Percentiles rank a stretch among this genome's conserved stretches.
These are phyloP conservation scores for Dothideomycetes sp. DNA, from an alignment of 2,329 filamentous ascomycete species.

Conservation along the genomic window DNA sequence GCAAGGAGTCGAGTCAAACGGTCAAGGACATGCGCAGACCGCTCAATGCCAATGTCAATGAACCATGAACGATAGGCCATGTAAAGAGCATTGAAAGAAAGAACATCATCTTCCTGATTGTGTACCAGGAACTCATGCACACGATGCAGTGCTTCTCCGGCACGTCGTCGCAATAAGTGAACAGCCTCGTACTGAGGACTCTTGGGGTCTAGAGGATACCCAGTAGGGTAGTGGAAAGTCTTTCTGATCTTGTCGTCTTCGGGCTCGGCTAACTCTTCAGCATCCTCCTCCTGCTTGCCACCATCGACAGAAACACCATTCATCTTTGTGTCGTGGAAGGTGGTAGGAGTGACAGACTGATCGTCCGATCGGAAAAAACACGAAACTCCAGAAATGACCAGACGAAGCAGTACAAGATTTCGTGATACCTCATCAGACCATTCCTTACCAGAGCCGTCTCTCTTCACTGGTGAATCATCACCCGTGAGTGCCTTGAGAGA, in stretches of 20 bases:
- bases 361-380: slow-evolving; percentile 69
- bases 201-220: slow-evolving; percentile 61
- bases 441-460: slow-evolving; percentile 92
- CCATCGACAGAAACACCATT: slow-evolving; percentile 11
- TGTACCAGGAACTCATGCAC: slow-evolving; percentile 75
- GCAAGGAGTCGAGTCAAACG: slow-evolving; percentile 73
- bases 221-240: slow-evolving; percentile 79
- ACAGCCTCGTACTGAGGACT: slow-evolving; percentile 62
- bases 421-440: slow-evolving; percentile 96
- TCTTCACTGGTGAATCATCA: slow-evolving; percentile 68
- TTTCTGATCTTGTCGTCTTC: slow-evolving; percentile 77
- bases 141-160: slow-evolving; percentile 69
- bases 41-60: slow-evolving; percentile 90
- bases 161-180: slow-evolving; percentile 67
- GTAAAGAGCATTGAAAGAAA: slow-evolving; percentile 88
- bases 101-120: slow-evolving; percentile 89
- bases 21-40: slow-evolving; percentile 87
- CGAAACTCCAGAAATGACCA: slow-evolving; percentile 85
- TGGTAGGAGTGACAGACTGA: slow-evolving; percentile 23
- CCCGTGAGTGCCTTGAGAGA: slow-evolving; percentile 71
- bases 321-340: slow-evolving; percentile 18
- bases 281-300: slow-evolving; percentile 36
- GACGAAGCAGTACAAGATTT: slow-evolving; percentile 73
- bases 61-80: slow-evolving; percentile 93
- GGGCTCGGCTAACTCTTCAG: slow-evolving; percentile 49